These are phyloP conservation scores for Talaromyces islandicus DNA, from an alignment of 2,329 filamentous ascomycete genomes.

Conservation along the genomic window DNA sequence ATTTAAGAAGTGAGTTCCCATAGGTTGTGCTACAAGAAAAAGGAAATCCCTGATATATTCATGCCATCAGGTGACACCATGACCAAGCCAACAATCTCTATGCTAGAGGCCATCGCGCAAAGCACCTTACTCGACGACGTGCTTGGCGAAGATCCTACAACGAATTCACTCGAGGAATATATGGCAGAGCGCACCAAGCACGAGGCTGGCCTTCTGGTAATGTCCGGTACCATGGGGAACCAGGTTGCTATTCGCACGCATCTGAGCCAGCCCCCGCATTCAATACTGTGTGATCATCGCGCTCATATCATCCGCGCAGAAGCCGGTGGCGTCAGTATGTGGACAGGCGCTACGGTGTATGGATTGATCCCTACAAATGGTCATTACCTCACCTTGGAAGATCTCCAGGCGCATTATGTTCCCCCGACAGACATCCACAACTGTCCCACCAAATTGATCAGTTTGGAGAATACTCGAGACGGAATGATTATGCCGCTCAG, in stretches of 20 bases:
- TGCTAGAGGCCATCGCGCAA: constrained; percentile 72
- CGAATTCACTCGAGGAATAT: constrained; percentile 66
- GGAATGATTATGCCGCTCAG: constrained; percentile 71
- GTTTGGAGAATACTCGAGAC: constrained; percentile 77
- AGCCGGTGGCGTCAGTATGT: constrained; percentile 61
- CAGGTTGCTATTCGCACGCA: constrained; percentile 76
- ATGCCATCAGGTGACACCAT: constrained; percentile 55
- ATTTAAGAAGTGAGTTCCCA: constrained; percentile 44
- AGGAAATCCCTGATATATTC: neutral
- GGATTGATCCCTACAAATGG: constrained; percentile 65
- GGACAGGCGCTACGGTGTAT: constrained; percentile 66
- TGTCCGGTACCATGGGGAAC: constrained; percentile 93
- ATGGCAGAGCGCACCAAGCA: constrained; percentile 69
- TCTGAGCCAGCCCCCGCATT: constrained; percentile 71
- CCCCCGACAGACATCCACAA: constrained; percentile 64
- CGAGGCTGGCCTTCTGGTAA: constrained; percentile 70
- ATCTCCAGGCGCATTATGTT: constrained; percentile 61
- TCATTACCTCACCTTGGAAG: constrained; percentile 68
- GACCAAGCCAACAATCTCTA: constrained; percentile 71
- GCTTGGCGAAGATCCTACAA: constrained; percentile 72
- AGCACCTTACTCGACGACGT: constrained; percentile 80
- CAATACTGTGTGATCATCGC: constrained; percentile 71
- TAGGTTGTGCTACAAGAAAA: neutral
- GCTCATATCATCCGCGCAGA: constrained; percentile 67
- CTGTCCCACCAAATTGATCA: constrained; percentile 75